Evolutionary conservation across 2,329 filamentous ascomycete species (phyloP), one percentile per base, ranked within the genome.

Genomic region (Arthrinium puccinioides): DNA sequence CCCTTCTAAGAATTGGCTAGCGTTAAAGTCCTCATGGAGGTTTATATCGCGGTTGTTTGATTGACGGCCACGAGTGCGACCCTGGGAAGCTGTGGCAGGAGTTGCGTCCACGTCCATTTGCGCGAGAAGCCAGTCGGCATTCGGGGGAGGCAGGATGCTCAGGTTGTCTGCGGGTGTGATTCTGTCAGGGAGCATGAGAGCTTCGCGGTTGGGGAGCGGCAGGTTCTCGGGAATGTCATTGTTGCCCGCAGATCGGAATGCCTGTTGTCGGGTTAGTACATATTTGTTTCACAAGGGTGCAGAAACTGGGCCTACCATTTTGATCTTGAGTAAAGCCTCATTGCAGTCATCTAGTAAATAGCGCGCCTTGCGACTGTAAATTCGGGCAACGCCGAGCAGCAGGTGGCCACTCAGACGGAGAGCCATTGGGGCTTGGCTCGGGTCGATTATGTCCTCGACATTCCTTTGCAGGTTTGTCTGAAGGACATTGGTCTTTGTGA

Each of bases 301-400:
- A 36, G 18, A 37, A 42, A n/a, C n/a, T n/a, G n/a, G n/a, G n/a
- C 72, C 27, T 66, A 96, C 90, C 88, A 97, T 94, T 60, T 97
- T 96, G 54, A 98, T 96, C 68, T 96, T 97, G 72, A 94, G 82
- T 48, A 98, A 70, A 26, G 90, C 90, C 64, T 98, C 92, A 54
- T 94, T 96, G 66, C 92, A 98, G 59, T 98, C 92, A 55, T 98
- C 92, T 32, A 97, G 71, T 35, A 98, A 70, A 62, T 98, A 98
- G 53, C 89, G 84, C 55, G 92, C 90, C 67, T 98, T 98, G 56
- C 92, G 78, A 63, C 89, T 94, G 64, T 98, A 98, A 56, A 98
- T 98, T 57, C 90, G 81, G 51, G 96, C 92, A 19, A 98, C 92
- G 66, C 92, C 92, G 39, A 98, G 76, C 55, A 98, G 70, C 40